Base-by-base conservation (phyloP, 1,284 basidiomycete genomes). In the Phellopilus nigrolimitatus region DNA sequence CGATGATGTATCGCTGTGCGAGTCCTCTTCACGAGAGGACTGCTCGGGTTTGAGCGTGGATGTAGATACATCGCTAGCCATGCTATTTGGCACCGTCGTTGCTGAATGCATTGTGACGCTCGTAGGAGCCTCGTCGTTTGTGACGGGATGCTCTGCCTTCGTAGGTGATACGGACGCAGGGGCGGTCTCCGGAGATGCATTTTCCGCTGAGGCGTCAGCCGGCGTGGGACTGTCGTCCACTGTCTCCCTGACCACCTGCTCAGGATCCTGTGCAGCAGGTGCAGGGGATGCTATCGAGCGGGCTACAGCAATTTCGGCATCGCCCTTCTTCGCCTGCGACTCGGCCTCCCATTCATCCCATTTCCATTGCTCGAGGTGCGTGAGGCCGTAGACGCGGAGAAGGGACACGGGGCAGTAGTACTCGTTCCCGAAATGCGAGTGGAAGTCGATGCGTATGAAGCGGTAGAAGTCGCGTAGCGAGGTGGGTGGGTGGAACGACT, bases 341-440 rank as follows among this genome's bases (percentile, higher is more conserved):
- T 85, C 82, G 4, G 70, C 71, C 60, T 86, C 78, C 80, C 86
- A 88, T 24, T 80, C 79, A 55, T 93, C 91, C 83, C 90, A 88
- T 60, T 95, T 91, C 80, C 88, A 97, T 59, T 95, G 86, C 60
- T 99, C 95, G 60, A 98, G 84, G 70, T 98, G 94, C 9, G 95
- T 98, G 57, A 97, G 82, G 2, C 97, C 95, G 60, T 95, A 98
- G 1, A 97, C 93, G 27, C 94, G 84, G 24, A 99, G 76, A 1
- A 98, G 79, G 1, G 91, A 95, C 17, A 99, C 76, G 0, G 95
- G 95, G 62, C 95, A 99, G 65, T 95, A 99, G 69, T 88, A 98
- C 68, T 99, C 97, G 61, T 82, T 88, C 15, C 94, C 92, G 61
- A 97, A 99, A 64, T 95, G 88, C 0, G 92, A 88, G 45, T 88